Base-by-base conservation (phyloP, 805 yeast genomes). In the Nakazawaea anatomiae region DNA sequence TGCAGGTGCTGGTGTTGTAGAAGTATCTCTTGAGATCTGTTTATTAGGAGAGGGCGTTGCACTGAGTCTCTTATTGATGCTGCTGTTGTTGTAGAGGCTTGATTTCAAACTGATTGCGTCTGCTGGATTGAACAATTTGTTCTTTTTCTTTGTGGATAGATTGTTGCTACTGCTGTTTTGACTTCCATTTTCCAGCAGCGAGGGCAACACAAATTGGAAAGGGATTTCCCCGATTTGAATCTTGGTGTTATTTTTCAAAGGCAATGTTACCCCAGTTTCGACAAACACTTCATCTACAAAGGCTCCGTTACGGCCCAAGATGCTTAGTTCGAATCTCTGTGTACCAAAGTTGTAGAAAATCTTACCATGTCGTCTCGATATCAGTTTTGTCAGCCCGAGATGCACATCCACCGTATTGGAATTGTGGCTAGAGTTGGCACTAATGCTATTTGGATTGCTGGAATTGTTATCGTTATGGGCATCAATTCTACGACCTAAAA, bases 311-410 rank as follows among this genome's bases (percentile, higher is more conserved):
- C 96, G 78, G 18, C 99, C 99, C 58, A 91, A 74, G 1, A 94
- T 90, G 7, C 95, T 84, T 43, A 94, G 71, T 67, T 94, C 99
- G 62, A 94, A 94, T 56, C 96, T 71, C 64, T 92, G 98, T 4
- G 95, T 90, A 4, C 97, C 98, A 68, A 94, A 94, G 64, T 94
- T 94, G 71, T 92, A 94, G 65, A 91, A 92, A 12, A 94, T 92
- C 67, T 89, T 91, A 4, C 98, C 99, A 67, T 94, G 99, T 53
- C 89, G 76, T 62, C 99, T 73, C 5, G 97, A 89, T 14, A 94
- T 89, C 8, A 97, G 96, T 70, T 94, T 94, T 41, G 91, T 87
- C 11, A 88, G 82, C 8, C 97, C 96, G 42, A 94, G 69, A 70
- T 94, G 96, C 42, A 94, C 96, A 69, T 92, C 99, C 9, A 92